Conservation (phyloP, 305 asterid species). For the Plantago coronopus region DNA sequence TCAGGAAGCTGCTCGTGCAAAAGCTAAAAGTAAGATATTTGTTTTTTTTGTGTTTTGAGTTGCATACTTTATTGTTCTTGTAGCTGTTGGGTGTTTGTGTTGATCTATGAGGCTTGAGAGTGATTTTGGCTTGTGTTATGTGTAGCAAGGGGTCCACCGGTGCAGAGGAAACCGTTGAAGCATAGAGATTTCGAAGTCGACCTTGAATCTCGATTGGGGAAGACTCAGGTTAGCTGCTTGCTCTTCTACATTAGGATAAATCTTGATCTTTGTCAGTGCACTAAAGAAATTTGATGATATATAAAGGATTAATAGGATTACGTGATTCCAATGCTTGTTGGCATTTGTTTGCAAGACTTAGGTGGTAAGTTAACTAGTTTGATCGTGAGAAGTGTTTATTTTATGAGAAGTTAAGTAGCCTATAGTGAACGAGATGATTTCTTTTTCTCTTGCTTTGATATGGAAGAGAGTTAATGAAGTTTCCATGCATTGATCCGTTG, state of each 20-base stretch:
- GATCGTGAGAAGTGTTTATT: too few species aligned
- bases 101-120: slow-evolving; percentile 4
- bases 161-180: slow-evolving; percentile 94
- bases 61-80: slow-evolving; percentile 6
- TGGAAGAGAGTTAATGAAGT: too few species aligned
- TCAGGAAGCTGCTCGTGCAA: slow-evolving; percentile 61
- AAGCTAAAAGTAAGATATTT: slow-evolving; percentile 58
- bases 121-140: too few species aligned
- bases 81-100: slow-evolving; percentile 2
- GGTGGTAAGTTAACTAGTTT: too few species aligned
- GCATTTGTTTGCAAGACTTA: too few species aligned
- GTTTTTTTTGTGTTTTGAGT: neutral
- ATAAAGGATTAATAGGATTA: too few species aligned
- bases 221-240: slow-evolving; percentile 67
- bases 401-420: too few species aligned
- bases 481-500: too few species aligned
- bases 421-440: too few species aligned
- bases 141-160: slow-evolving; percentile 85
- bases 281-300: too few species aligned
- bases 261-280: neutral
- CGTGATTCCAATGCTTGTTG: too few species aligned
- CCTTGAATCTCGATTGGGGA: slow-evolving; percentile 95
- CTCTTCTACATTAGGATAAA: slow-evolving; percentile 5
- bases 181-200: slow-evolving; percentile 97
- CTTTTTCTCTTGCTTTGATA: too few species aligned